A percentile compares a stretch with the other conserved stretches of the same genome.
These are phyloP conservation scores for Neodidymelliopsis sp. DNA, from an alignment of 2,329 filamentous ascomycete genomes.

Conservation along the genomic window DNA sequence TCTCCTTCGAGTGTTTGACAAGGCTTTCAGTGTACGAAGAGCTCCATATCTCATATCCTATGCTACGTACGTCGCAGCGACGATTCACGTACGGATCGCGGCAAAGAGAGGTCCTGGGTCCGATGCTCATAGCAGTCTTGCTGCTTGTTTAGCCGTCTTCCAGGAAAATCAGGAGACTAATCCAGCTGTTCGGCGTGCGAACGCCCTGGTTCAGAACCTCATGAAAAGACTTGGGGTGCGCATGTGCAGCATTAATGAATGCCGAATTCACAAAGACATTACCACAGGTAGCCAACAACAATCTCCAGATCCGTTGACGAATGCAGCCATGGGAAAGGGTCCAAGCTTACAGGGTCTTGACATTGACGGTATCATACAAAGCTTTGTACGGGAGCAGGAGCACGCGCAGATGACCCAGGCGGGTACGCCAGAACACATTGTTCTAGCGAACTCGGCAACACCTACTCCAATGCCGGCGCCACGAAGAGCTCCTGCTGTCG, in stretches of 20 bases:
- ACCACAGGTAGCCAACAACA: slow-evolving; percentile 11
- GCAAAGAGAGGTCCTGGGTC: slow-evolving; percentile 52
- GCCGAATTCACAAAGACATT: slow-evolving; percentile 24
- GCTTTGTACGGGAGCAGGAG: slow-evolving; percentile 49
- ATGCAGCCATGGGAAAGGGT: slow-evolving; percentile 21
- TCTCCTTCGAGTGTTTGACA: slow-evolving; percentile 56
- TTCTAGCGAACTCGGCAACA: slow-evolving; percentile 1
- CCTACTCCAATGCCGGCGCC: slow-evolving; percentile 15
- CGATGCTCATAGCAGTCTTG: slow-evolving; percentile 46
- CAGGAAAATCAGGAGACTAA: slow-evolving; percentile 60
- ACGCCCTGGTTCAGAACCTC: slow-evolving; percentile 55
- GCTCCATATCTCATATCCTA: slow-evolving; percentile 64
- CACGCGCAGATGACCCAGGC: slow-evolving; percentile 19
- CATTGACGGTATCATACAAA: slow-evolving; percentile 54
- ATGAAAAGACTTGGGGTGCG: slow-evolving; percentile 54
- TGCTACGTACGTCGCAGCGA: slow-evolving; percentile 63
- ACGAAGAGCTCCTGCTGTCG: neutral
- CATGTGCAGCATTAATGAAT: slow-evolving; percentile 24
- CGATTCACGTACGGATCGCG: slow-evolving; percentile 61
- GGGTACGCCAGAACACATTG: slow-evolving; percentile 8
- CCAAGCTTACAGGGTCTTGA: slow-evolving; percentile 46
- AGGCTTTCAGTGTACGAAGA: slow-evolving; percentile 54
- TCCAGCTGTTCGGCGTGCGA: slow-evolving; percentile 57
- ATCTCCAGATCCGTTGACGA: slow-evolving; percentile 6
- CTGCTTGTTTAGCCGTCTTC: slow-evolving; percentile 57